Evolutionary conservation across 2,329 filamentous ascomycete genomes (phyloP).

Genomic region (Stachybotrys chlorohalonatus): DNA sequence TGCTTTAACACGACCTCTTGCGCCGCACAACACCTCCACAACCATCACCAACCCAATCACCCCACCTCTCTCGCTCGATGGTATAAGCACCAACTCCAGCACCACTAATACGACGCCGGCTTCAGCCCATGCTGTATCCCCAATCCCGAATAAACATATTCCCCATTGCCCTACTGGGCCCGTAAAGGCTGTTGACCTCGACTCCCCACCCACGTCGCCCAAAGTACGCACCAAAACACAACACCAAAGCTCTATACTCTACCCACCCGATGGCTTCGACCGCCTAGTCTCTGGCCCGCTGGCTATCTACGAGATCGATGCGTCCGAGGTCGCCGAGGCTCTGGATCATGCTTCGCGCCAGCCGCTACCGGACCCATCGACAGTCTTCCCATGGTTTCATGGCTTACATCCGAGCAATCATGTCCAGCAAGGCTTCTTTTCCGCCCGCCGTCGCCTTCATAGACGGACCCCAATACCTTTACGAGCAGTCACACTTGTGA

Average conservation of each 20-base stretch:
- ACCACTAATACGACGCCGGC: background rate
- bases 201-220: constrained; percentile 59
- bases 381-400: constrained; percentile 94
- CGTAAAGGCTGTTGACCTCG: constrained; percentile 40
- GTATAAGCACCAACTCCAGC: constrained; percentile 13
- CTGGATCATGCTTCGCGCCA: constrained; percentile 69
- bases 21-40: constrained; percentile 33
- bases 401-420: constrained; percentile 84
- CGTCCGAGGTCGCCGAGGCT: constrained; percentile 59
- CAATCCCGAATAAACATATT: constrained; percentile 82
- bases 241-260: constrained; percentile 57
- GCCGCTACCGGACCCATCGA: constrained; percentile 72
- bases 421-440: constrained; percentile 84
- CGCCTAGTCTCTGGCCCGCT: constrained; percentile 41
- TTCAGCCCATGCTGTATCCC: constrained; percentile 6
- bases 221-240: constrained; percentile 43
- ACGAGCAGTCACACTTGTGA: constrained; percentile 76
- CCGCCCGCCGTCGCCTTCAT: constrained; percentile 61
- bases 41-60: constrained; percentile 27
- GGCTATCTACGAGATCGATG: constrained; percentile 64
- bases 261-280: constrained; percentile 60
- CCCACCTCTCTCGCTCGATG: constrained; percentile 30
- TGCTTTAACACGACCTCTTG: constrained; percentile 39
- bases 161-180: constrained; percentile 83
- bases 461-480: constrained; percentile 64